These are phyloP conservation scores for Dioscorea dumetorum DNA, from an alignment of 106 monocot genomes.

Conservation along the genomic window DNA sequence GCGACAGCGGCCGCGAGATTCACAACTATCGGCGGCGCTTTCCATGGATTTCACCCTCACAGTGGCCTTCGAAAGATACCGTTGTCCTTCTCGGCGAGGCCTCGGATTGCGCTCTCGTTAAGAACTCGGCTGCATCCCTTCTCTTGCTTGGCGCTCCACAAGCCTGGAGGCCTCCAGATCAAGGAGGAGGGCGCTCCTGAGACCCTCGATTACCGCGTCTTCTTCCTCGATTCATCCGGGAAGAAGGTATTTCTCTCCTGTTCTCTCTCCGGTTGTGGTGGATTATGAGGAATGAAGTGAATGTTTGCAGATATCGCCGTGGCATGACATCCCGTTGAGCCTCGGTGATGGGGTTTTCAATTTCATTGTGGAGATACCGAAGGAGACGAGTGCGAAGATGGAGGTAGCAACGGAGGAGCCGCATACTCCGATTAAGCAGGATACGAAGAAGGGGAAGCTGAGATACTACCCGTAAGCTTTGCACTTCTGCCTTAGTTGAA, in stretches of 20 bases:
- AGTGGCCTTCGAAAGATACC: too few species aligned
- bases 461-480: constrained; percentile 85
- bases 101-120: neutral
- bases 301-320: constrained; percentile 53
- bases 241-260: constrained; percentile 33
- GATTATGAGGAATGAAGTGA: neutral
- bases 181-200: constrained; percentile 76
- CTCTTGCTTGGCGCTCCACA: constrained; percentile 37
- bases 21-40: neutral
- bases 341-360: constrained; percentile 78
- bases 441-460: constrained; percentile 98
- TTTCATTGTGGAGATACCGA: constrained; percentile 93
- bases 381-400: constrained; percentile 93
- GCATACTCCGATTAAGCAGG: constrained; percentile 92
- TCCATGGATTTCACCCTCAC: constrained; percentile 5
- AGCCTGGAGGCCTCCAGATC: constrained; percentile 21
- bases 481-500: neutral
- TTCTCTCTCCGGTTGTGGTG: neutral
- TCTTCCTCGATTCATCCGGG: constrained; percentile 64
- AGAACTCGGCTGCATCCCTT: neutral
- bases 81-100: neutral
- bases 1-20: neutral
- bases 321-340: constrained; percentile 85
- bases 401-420: constrained; percentile 94
- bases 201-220: constrained; percentile 90